A percentile compares a stretch with the other conserved stretches of the same genome.
Conservation (phyloP, 306 rosid species). For the Acacia crassicarpa region DNA sequence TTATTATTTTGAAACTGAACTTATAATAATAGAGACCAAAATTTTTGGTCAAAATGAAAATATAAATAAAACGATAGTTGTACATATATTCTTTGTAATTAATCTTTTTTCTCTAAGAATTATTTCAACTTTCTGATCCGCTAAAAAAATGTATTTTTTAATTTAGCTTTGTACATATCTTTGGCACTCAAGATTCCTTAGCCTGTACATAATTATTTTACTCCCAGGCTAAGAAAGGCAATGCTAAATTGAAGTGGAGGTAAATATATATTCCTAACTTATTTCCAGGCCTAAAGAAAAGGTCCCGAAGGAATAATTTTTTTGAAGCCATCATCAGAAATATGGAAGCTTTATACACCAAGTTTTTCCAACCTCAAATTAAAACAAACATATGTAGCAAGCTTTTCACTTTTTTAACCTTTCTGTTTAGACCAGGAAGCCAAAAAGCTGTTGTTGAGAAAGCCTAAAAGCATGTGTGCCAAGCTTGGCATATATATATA, state of each 20-base stretch:
- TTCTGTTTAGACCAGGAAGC: conserved; percentile 28
- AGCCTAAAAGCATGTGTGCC: conserved; percentile 23
- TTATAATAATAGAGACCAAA: no score
- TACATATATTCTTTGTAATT: no score
- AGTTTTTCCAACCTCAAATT: conserved; percentile 40
- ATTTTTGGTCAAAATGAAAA: no score
- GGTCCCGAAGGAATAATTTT: conserved; percentile 60
- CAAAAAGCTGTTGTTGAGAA: conserved; percentile 33
- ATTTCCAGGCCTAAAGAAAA: conserved; percentile 25
- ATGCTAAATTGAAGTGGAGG: not conserved
- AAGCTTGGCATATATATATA: conserved; percentile 27
- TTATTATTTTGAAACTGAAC: no score
- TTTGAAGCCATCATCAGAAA: conserved; percentile 20
- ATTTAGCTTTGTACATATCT: not conserved
- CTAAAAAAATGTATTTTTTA: no score
- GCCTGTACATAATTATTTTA: not conserved
- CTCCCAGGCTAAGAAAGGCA: not conserved
- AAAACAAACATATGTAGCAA: conserved; percentile 24
- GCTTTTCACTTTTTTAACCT: conserved; percentile 34
- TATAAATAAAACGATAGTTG: no score
- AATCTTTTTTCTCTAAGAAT: not conserved
- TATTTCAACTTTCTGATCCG: no score
- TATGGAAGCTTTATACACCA: conserved; percentile 45
- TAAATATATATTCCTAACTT: not conserved
- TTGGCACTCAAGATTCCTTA: not conserved